These are phyloP conservation scores for Acer saccharum DNA, from an alignment of 345 rosid species.

Conservation along the genomic window DNA sequence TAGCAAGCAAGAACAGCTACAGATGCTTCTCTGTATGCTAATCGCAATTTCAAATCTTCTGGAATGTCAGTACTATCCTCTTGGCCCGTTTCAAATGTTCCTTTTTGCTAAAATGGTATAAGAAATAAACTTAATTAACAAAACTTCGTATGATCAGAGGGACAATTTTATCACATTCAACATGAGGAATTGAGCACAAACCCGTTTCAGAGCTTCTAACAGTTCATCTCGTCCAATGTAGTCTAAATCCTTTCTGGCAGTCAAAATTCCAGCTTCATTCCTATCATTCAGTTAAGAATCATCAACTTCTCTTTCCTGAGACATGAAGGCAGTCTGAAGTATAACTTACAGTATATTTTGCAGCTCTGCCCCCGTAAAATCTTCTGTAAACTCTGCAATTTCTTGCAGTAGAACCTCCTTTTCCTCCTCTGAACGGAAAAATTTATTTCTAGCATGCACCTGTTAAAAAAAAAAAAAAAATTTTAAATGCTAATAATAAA, in stretches of 20 bases:
- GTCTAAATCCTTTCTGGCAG: slow-evolving; percentile 92
- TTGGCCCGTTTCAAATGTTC: slow-evolving; percentile 93
- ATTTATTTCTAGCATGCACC: slow-evolving; percentile 98
- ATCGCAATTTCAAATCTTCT: slow-evolving; percentile 77
- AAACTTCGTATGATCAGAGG: slow-evolving; percentile 14
- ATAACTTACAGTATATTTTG: slow-evolving; percentile 79
- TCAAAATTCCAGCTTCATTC: slow-evolving; percentile 98
- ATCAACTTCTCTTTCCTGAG: slow-evolving; percentile 26
- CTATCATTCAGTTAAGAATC: slow-evolving; percentile 41
- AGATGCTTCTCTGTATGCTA: slow-evolving; percentile 95
- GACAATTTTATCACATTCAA: background rate
- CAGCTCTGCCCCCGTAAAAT: slow-evolving; percentile 96
- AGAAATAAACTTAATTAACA: slow-evolving; percentile 24
- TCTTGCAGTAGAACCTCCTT: slow-evolving; percentile 72
- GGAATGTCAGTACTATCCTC: slow-evolving; percentile 89
- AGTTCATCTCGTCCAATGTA: slow-evolving; percentile 90
- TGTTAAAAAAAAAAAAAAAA: slow-evolving; percentile 28
- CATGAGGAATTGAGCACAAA: slow-evolving; percentile 29
- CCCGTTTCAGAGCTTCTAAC: slow-evolving; percentile 89
- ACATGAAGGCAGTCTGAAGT: slow-evolving; percentile 5
- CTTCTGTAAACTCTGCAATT: slow-evolving; percentile 79
- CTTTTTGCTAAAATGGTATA: slow-evolving; percentile 69
- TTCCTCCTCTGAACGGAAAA: slow-evolving; percentile 80
- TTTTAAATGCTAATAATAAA: slow-evolving; percentile 19
- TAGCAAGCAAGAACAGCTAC: slow-evolving; percentile 91